Evolutionary conservation across 2,329 filamentous ascomycete genomes (phyloP), one percentile per base, ranked within the genome.

Genomic region (Aspergillus felis): DNA sequence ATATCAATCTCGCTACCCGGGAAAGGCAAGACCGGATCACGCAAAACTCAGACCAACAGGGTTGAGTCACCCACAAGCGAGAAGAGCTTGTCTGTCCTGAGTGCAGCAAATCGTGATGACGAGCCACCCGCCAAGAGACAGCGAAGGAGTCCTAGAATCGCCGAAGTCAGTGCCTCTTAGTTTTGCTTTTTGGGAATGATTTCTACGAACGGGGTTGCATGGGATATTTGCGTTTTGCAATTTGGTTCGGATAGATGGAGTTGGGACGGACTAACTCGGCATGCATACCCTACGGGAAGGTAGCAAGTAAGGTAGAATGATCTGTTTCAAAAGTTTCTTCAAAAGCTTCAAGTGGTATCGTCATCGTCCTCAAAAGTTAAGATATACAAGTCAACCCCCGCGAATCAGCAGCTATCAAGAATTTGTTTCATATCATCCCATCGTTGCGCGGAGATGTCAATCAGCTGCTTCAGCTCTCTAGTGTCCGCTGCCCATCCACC

Each of bases 401-500:
- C 48, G 20, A 32, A 55, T 67, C 57, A 72, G 57, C 70, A 71
- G 59, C 67, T 65, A 54, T 64, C 67, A 29, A 79, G 63, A 61
- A 77, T 73, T 71, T 69, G 42, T 71, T 80, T 73, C 70, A 82
- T 82, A 63, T 87, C 82, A 48, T 79, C 77, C 82, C 90, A 93
- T 66, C 89, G 83, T 59, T 80, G 78, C 62, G 83, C 81, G 1
- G 88, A 87, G 54, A 85, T 71, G 28, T 76, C 76, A 7, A 87
- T 80, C 62, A 91, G 78, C 44, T 81, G 77, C 61, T 76, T 82
- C 71, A 92, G 79, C 57, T 87, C 77, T 57, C 85, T 81, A 25
- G 81, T 83, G 7, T 87, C 88, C 41, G 94, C 78, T 7, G 86
- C 79, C 9, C 84, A 84, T 6, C 93, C 94, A 10, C 94, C 94